phyloP scores from a whole-genome alignment of 768 basidiomycete species.

The Cyclocybe cylindracea region DNA sequence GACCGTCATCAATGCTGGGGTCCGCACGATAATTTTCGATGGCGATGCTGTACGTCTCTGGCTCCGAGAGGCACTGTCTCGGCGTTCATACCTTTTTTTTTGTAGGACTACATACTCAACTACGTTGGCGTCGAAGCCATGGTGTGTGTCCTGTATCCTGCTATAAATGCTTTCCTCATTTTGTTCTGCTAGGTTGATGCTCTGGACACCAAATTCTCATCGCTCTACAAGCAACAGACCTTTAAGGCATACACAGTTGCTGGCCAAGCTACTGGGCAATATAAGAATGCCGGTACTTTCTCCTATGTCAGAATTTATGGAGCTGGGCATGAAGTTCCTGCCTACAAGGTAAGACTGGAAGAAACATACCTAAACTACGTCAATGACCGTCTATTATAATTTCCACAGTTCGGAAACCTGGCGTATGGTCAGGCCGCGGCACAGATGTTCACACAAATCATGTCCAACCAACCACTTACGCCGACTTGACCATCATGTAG shows the following conservation, averaged over 20 bases:
- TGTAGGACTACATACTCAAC: constrained; percentile 54
- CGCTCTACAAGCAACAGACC: constrained; percentile 38
- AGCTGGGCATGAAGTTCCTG: constrained; percentile 50
- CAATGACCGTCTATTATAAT: background rate
- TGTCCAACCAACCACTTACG: constrained; percentile 26
- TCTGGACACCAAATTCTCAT: constrained; percentile 47
- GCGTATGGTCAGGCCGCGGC: constrained; percentile 42
- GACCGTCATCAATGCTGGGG: constrained; percentile 59
- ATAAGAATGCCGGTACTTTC: constrained; percentile 59
- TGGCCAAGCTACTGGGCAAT: constrained; percentile 50
- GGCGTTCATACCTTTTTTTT: background rate
- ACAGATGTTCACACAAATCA: constrained; percentile 46
- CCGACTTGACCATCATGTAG: constrained; percentile 4
- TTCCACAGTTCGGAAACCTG: constrained; percentile 32
- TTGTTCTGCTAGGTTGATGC: constrained; percentile 37
- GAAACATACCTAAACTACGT: background rate
- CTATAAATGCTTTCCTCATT: background rate
- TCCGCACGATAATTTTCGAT: constrained; percentile 50
- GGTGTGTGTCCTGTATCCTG: constrained; percentile 28
- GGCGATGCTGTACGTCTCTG: constrained; percentile 52
- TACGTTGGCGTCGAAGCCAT: constrained; percentile 58
- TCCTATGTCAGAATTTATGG: constrained; percentile 55
- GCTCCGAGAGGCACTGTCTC: background rate
- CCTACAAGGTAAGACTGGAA: constrained; percentile 36
- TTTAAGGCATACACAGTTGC: constrained; percentile 52